Percentiles rank a stretch among this genome's conserved stretches.
phyloP scores from a whole-genome alignment of 805 yeast species.

The Metschnikowia kunwiensis region DNA sequence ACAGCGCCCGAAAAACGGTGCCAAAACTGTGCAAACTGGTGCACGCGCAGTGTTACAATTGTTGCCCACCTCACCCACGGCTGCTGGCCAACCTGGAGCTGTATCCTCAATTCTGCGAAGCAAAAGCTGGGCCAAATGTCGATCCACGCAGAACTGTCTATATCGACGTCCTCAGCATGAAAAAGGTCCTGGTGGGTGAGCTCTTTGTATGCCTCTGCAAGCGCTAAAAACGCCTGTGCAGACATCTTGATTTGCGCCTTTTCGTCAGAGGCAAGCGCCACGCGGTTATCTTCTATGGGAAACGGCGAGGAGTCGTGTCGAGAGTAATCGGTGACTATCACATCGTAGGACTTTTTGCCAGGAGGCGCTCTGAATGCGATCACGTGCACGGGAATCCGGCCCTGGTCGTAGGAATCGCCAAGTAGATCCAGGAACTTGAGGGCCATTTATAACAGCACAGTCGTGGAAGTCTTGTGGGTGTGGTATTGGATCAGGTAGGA shows the following conservation, averaged over 20 bases:
- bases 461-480: no score
- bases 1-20: conserved; percentile 1
- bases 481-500: not conserved
- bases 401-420: conserved; percentile 7
- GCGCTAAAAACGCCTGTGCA: conserved; percentile 1
- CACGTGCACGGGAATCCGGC: conserved; percentile 13
- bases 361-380: conserved; percentile 13
- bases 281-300: conserved; percentile 2
- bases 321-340: conserved; percentile 16
- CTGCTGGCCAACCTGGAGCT: conserved; percentile 2
- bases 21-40: conserved; percentile 6
- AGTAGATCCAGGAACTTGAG: conserved; percentile 6
- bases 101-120: conserved; percentile 7
- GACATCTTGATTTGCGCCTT: conserved; percentile 4
- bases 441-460: no score
- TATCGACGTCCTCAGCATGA: conserved; percentile 6
- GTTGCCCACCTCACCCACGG: conserved; percentile 1
- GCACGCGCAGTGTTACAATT: not conserved
- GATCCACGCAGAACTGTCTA: conserved; percentile 9
- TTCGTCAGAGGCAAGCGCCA: conserved; percentile 4
- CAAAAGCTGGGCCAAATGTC: conserved; percentile 9
- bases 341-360: conserved; percentile 7
- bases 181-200: conserved; percentile 10
- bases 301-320: conserved; percentile 1
- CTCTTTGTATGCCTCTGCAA: conserved; percentile 7